Evolutionary conservation across 306 rosid species (phyloP), one percentile per base, ranked within the genome.

Genomic region (Senna siamea): DNA sequence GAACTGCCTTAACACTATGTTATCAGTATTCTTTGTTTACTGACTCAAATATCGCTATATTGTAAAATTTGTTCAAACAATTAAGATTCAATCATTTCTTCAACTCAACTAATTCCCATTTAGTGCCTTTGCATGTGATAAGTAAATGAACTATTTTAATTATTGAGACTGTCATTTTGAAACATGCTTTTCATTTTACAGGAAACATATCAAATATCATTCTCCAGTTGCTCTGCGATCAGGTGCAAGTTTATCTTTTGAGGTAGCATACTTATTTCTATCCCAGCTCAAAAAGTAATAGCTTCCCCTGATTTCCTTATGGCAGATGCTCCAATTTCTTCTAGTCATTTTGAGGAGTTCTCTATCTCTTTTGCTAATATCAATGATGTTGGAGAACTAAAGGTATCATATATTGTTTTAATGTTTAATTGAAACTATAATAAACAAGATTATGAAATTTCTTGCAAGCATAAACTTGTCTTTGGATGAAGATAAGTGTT

Each of bases 291-390:
- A 53, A 63, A 44, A 64, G 62, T 47, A 51, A 46, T 46, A 22
- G 7, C 2, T 69, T 74, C 4, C 40, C 50, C 47, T 50, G 28
- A 34, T 61, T 40, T 30, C 6, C 48, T 73, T 46, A 76, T 83
- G 63, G 75, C 76, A 82, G 91, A 85, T 41, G 71, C 76, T 78
- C 82, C 65, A 56, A 75, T 78, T 69, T 84, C 93, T 67, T 77
- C 89, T 37, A 32, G 67, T 65, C 80, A 66, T 46, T 76, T 87
- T 74, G 91, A 89, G 37, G 96, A 85, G 46, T 83, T 89, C 74
- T 79, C 87, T 41, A 84, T 89, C 74, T 50, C 88, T 80, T 61
- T 74, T 48, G 68, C 75, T 8, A 77, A 74, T 66, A 46, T 38
- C 56, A 58, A 60, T 57, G 81, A 80, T 75, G 68, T 53, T 20